phyloP scores from a whole-genome alignment of 441 rosid species.

The Capsella rubella region DNA sequence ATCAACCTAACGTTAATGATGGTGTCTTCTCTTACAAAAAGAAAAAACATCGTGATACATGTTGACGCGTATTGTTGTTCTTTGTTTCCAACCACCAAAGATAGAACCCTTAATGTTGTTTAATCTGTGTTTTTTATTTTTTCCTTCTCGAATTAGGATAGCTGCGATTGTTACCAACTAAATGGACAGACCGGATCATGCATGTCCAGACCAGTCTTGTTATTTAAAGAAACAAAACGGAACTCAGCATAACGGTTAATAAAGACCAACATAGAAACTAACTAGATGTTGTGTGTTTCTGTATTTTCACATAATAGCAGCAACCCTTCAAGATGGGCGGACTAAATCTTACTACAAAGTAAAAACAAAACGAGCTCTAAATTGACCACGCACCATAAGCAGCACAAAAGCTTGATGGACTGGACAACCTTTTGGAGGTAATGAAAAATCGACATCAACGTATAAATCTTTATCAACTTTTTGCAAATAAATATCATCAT shows the following conservation, averaged over 20 bases:
- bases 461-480: not conserved
- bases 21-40: constrained; percentile 26
- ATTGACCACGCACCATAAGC: not conserved
- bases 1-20: constrained; percentile 38
- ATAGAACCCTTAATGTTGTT: constrained; percentile 30
- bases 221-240: not conserved
- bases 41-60: constrained; percentile 29
- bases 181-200: not conserved
- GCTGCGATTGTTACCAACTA: not conserved
- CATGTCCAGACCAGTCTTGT: not conserved
- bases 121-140: not conserved
- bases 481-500: too few species aligned
- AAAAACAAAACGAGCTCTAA: not conserved
- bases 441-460: not conserved
- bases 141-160: not conserved
- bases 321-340: not conserved
- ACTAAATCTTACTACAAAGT: not conserved
- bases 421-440: not conserved
- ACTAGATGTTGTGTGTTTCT: too few species aligned
- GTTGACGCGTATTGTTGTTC: constrained; percentile 27
- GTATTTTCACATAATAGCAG: too few species aligned
- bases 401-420: not conserved
- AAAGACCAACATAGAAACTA: too few species aligned
- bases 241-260: not conserved
- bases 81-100: constrained; percentile 31